Conservation (phyloP, 495 filamentous ascomycete species). For the Hypoxylon fragiforme region DNA sequence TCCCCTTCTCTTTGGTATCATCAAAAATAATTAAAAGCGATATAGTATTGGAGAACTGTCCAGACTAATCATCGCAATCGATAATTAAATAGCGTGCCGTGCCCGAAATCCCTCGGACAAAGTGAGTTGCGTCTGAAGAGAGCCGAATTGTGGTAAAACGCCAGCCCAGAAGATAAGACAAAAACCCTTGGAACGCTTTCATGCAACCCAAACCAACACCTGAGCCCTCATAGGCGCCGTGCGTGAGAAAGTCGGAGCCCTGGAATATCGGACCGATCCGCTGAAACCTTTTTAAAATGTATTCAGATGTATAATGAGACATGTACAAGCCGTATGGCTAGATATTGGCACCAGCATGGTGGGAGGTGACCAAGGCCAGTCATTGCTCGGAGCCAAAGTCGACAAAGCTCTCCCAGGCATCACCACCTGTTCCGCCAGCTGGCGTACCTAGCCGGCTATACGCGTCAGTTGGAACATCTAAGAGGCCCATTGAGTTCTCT, state of each 20-base stretch:
- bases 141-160: neutral
- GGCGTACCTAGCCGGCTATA: slow-evolving; percentile 26
- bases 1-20: too few relatives aligned
- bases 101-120: neutral
- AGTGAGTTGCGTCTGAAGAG: neutral
- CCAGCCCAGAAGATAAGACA: slow-evolving; percentile 1
- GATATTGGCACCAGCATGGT: neutral
- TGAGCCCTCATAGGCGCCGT: slow-evolving; percentile 18
- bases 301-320: neutral
- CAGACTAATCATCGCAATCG: too few relatives aligned
- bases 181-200: slow-evolving; percentile 16
- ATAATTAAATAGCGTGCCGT: too few relatives aligned
- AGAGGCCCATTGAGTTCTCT: slow-evolving; percentile 1
- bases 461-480: slow-evolving; percentile 7
- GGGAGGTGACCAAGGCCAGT: neutral
- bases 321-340: neutral
- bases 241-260: slow-evolving; percentile 2
- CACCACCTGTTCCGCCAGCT: slow-evolving; percentile 4
- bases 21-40: too few relatives aligned
- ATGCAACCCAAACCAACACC: slow-evolving; percentile 11
- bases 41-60: too few relatives aligned
- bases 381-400: slow-evolving; percentile 35
- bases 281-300: neutral
- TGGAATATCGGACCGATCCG: neutral
- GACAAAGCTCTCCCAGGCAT: slow-evolving; percentile 36